Evolutionary conservation across 192 early-diverging fungal genomes (phyloP).

Genomic region (Rhizophagus sp.): DNA sequence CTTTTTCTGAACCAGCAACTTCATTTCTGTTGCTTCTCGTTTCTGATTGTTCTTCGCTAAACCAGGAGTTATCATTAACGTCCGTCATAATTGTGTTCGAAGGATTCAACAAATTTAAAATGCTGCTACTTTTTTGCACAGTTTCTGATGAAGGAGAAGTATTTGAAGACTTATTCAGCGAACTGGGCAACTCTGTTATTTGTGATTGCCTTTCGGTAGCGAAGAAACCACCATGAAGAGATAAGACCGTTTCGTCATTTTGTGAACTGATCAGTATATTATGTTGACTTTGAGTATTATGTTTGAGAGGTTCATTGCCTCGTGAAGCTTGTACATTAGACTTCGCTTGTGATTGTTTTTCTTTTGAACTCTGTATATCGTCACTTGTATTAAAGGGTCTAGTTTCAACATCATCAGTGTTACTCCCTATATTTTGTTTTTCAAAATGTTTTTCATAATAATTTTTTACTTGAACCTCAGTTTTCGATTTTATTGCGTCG

Average conservation of each 20-base stretch:
- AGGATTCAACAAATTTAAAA: neutral
- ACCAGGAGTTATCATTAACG: neutral
- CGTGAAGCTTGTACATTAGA: neutral
- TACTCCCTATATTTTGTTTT: neutral
- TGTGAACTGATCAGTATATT: neutral
- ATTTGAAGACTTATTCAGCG: neutral
- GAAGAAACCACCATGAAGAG: neutral
- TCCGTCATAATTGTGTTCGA: neutral
- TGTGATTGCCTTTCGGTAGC: neutral
- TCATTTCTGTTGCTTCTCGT: neutral
- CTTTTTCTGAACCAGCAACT: neutral
- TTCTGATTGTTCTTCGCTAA: neutral
- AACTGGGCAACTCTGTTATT: neutral
- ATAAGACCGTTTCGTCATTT: neutral
- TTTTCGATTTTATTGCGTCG: neutral
- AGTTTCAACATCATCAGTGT: neutral
- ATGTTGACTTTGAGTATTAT: neutral
- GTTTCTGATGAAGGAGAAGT: neutral
- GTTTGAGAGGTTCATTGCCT: neutral
- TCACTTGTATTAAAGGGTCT: neutral
- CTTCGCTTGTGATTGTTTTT: neutral
- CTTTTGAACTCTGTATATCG: neutral
- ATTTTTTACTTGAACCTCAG: slow-evolving; percentile 5
- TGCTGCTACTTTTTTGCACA: neutral
- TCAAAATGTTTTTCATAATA: slow-evolving; percentile 10